Percentiles rank a stretch among this genome's conserved stretches.
These are phyloP conservation scores for Petunia secreta DNA, from an alignment of 257 asterid genomes.

Conservation along the genomic window DNA sequence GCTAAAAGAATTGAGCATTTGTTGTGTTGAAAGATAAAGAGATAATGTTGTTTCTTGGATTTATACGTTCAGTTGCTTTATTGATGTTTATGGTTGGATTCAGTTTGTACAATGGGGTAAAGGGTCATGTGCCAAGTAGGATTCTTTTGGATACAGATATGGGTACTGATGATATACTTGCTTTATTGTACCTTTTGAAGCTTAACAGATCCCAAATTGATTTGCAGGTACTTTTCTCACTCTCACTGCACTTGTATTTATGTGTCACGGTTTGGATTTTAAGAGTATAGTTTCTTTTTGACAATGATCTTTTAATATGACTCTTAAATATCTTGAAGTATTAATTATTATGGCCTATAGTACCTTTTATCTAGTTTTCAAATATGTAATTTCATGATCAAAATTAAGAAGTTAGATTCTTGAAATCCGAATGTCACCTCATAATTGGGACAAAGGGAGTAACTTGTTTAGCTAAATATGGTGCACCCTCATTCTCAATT, in stretches of 20 bases:
- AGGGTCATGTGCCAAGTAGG: not conserved
- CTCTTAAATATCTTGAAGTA: too few relatives aligned
- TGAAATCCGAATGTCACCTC: too few relatives aligned
- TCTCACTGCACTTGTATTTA: slow-evolving; percentile 2
- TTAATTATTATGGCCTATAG: too few relatives aligned
- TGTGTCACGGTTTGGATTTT: not conserved
- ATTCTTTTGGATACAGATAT: slow-evolving; percentile 21
- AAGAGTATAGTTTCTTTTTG: too few relatives aligned
- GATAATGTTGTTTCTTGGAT: not conserved
- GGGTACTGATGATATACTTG: slow-evolving; percentile 16
- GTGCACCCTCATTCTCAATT: too few relatives aligned
- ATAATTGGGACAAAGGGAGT: too few relatives aligned
- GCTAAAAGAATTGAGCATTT: not conserved
- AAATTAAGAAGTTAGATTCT: too few relatives aligned
- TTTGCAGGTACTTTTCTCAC: not conserved
- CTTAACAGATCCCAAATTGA: not conserved
- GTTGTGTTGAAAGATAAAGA: slow-evolving; percentile 15
- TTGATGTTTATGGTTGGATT: slow-evolving; percentile 2
- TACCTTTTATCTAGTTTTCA: too few relatives aligned
- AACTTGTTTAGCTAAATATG: too few relatives aligned
- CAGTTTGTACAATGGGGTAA: not conserved
- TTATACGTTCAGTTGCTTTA: not conserved
- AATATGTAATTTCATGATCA: too few relatives aligned
- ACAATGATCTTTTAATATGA: too few relatives aligned
- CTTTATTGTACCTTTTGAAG: slow-evolving; percentile 16